These are phyloP conservation scores for Aspergillus ellipticus DNA, from an alignment of 495 filamentous ascomycete genomes.

Conservation along the genomic window DNA sequence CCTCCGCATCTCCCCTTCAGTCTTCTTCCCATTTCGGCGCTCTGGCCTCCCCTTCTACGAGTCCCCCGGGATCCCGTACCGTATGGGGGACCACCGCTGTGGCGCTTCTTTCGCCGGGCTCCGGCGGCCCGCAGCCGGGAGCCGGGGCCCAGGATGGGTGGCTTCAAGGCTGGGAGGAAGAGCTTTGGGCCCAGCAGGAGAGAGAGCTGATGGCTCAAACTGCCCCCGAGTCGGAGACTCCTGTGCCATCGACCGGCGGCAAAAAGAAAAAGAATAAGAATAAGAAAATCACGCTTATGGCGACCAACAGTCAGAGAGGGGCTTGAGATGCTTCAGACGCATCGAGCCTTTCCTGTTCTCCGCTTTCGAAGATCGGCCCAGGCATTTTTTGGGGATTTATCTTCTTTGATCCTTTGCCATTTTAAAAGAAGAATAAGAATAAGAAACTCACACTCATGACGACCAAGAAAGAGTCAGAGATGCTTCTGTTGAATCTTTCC, in stretches of 20 bases:
- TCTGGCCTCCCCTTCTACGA: conserved; percentile 71
- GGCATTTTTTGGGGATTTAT: not conserved
- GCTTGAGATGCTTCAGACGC: conserved; percentile 31
- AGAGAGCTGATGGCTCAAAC: conserved; percentile 37
- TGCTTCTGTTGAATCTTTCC: too few relatives aligned
- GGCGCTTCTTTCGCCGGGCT: conserved; percentile 44
- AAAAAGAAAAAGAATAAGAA: conserved; percentile 80
- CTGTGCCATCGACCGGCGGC: conserved; percentile 22
- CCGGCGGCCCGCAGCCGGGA: conserved; percentile 35
- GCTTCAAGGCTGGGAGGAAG: conserved; percentile 72
- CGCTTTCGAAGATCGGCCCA: not conserved
- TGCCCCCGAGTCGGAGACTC: conserved; percentile 24
- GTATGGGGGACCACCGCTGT: conserved; percentile 83
- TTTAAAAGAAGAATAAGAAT: conserved; percentile 84
- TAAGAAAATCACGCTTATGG: conserved; percentile 95
- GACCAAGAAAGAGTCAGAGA: conserved; percentile 64
- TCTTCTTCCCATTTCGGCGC: conserved; percentile 57
- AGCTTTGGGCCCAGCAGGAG: conserved; percentile 52
- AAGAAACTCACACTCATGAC: conserved; percentile 96
- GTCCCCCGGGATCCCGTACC: conserved; percentile 68
- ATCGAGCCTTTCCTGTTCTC: not conserved
- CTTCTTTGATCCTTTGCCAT: too few relatives aligned
- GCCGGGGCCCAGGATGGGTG: conserved; percentile 65
- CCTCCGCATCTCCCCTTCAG: conserved; percentile 57
- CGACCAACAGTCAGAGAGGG: conserved; percentile 69